phyloP scores from a whole-genome alignment of 179 eudicot genomes.

The Silene noctiflora region DNA sequence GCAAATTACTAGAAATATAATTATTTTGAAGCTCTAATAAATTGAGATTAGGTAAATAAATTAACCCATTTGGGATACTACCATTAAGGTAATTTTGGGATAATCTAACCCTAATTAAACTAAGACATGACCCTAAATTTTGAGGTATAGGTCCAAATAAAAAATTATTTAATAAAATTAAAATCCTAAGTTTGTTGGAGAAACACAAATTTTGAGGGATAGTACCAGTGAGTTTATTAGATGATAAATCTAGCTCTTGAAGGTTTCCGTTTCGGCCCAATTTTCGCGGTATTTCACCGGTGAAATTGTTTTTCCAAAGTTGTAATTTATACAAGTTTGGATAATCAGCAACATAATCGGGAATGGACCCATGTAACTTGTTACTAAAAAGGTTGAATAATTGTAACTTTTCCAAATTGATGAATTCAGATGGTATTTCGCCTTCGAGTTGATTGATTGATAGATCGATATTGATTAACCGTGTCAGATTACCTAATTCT shows the following conservation, averaged over 20 bases:
- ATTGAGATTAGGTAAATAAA: conserved; percentile 75
- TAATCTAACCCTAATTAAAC: conserved; percentile 67
- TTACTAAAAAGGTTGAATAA: conserved; percentile 76
- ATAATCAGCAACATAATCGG: conserved; percentile 62
- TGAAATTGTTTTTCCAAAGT: conserved; percentile 91
- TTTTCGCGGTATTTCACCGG: conserved; percentile 61
- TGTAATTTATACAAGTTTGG: conserved; percentile 47
- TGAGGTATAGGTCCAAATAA: conserved; percentile 79
- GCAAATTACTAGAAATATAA: conserved; percentile 55
- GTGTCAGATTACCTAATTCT: conserved; percentile 63
- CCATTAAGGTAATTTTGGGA: conserved; percentile 87
- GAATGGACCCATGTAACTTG: conserved; percentile 77
- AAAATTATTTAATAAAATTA: conserved; percentile 70
- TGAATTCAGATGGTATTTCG: conserved; percentile 67
- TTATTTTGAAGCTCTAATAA: conserved; percentile 70
- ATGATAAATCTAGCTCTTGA: conserved; percentile 66
- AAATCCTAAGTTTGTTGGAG: conserved; percentile 46
- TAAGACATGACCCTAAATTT: conserved; percentile 57
- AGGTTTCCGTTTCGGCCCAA: conserved; percentile 65
- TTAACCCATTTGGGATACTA: conserved; percentile 67
- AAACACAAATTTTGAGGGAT: conserved; percentile 73
- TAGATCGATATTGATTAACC: conserved; percentile 61
- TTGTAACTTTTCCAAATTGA: conserved; percentile 36
- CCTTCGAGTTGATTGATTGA: conserved; percentile 65
- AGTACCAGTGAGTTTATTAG: conserved; percentile 89